Evolutionary conservation across 257 asterid genomes (phyloP).

Genomic region (Thymus quinquecostatus): DNA sequence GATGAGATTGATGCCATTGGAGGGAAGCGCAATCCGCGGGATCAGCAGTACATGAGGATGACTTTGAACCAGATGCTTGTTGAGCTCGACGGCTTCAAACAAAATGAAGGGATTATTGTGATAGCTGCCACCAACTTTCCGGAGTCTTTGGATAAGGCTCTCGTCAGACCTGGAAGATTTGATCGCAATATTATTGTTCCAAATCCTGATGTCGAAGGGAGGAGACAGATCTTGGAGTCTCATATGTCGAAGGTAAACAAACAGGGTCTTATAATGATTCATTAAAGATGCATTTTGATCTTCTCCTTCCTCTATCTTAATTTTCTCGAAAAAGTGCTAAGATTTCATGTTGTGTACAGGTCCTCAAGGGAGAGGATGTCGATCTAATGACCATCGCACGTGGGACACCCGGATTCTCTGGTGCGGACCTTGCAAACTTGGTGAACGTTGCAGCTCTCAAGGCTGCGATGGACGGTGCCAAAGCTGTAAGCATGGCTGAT

Average conservation of each 20-base stretch:
- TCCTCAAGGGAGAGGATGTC: conserved; percentile 74
- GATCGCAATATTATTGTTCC: conserved; percentile 95
- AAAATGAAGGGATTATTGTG: conserved; percentile 90
- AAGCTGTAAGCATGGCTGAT: conserved; percentile 67
- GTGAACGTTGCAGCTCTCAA: conserved; percentile 73
- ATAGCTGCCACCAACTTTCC: conserved; percentile 96
- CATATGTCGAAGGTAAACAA: conserved; percentile 91
- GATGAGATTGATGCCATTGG: conserved; percentile 98
- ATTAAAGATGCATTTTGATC: not conserved
- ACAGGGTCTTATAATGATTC: not conserved
- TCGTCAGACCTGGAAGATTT: conserved; percentile 93
- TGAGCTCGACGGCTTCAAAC: conserved; percentile 96
- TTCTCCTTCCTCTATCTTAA: not conserved
- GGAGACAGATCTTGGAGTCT: conserved; percentile 90
- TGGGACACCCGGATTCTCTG: conserved; percentile 85
- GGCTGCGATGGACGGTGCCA: conserved; percentile 87
- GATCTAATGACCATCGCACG: conserved; percentile 71
- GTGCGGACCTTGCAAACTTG: conserved; percentile 87
- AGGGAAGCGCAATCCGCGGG: conserved; percentile 89
- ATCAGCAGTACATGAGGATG: conserved; percentile 94
- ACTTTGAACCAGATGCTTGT: conserved; percentile 94
- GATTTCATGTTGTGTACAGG: conserved; percentile 36
- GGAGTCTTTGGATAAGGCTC: conserved; percentile 90
- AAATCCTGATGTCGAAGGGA: conserved; percentile 96
- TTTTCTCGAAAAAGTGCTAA: not conserved